Percentiles rank a stretch among this genome's conserved stretches.
Evolutionary conservation across 495 filamentous ascomycete genomes (phyloP).

Genomic region (Neurospora tetrasperma): DNA sequence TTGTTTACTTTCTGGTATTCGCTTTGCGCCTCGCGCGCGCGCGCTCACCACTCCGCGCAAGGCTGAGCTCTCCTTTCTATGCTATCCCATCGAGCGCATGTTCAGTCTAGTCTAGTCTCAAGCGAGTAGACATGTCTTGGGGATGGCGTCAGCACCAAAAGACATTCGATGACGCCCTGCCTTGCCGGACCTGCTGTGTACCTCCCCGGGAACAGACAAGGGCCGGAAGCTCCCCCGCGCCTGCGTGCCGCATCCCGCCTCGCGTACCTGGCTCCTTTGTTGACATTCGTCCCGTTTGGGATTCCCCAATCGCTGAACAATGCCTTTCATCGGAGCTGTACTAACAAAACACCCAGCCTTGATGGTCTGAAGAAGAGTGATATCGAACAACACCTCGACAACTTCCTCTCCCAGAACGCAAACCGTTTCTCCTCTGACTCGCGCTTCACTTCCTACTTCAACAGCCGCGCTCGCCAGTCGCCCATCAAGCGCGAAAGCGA

Average conservation of each 20-base stretch:
- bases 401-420: constrained; percentile 59
- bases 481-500: constrained; percentile 61
- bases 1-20: not conserved
- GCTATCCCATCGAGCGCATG: not conserved
- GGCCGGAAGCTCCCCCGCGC: constrained; percentile 1
- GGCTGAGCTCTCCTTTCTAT: not conserved
- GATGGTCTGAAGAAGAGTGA: constrained; percentile 69
- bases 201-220: not conserved
- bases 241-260: not conserved
- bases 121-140: not conserved
- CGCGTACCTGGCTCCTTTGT: not conserved
- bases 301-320: not conserved
- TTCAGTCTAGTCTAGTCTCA: not conserved
- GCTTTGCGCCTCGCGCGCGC: not conserved
- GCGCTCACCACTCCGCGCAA: not conserved
- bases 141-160: not conserved
- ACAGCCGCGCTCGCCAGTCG: constrained; percentile 50
- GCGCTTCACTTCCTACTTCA: constrained; percentile 66
- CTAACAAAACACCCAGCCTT: constrained; percentile 38
- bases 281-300: constrained; percentile 1
- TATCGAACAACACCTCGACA: constrained; percentile 66
- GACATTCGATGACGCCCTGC: not conserved
- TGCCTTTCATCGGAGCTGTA: not conserved
- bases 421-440: constrained; percentile 50
- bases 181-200: not conserved